Percentiles rank a stretch among this genome's conserved stretches.
These are phyloP conservation scores for Talaromyces albobiverticillius DNA, from an alignment of 2,329 filamentous ascomycete species.

Conservation along the genomic window DNA sequence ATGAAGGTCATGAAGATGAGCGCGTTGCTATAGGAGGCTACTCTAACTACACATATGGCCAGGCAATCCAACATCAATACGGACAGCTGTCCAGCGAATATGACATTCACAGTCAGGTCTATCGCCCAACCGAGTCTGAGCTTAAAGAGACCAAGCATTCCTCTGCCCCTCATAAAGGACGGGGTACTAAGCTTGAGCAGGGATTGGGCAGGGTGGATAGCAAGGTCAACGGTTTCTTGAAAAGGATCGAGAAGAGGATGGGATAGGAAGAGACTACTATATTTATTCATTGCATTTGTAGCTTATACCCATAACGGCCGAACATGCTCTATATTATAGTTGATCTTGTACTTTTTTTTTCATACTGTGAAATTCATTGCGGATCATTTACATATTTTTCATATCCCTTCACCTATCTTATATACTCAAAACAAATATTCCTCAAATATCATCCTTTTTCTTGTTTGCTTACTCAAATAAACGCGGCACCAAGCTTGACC, in stretches of 20 bases:
- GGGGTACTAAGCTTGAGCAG: conserved; percentile 38
- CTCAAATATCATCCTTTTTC: too few relatives aligned
- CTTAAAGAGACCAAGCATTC: conserved; percentile 34
- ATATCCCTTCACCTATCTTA: too few relatives aligned
- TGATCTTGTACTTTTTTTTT: too few relatives aligned
- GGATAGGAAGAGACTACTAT: too few relatives aligned
- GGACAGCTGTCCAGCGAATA: conserved; percentile 31
- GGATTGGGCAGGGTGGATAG: conserved; percentile 39
- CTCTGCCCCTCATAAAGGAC: conserved; percentile 29
- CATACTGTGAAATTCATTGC: too few relatives aligned
- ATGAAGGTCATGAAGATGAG: conserved; percentile 2
- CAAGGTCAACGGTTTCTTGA: conserved; percentile 44
- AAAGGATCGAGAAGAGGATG: conserved; percentile 44
- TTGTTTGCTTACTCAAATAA: too few relatives aligned
- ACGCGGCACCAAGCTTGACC: too few relatives aligned
- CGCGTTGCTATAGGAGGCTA: conserved; percentile 35
- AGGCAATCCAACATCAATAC: conserved; percentile 23
- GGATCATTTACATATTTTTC: too few relatives aligned
- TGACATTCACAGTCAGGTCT: conserved; percentile 46
- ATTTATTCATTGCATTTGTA: too few relatives aligned
- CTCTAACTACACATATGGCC: conserved; percentile 42
- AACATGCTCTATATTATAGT: too few relatives aligned
- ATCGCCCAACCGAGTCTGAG: conserved; percentile 45
- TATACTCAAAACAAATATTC: too few relatives aligned
- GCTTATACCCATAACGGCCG: too few relatives aligned